Percentiles rank a stretch among this genome's conserved stretches.
Conservation (phyloP, 192 early-diverging fungal genomes). For the Coemansia sp. region DNA sequence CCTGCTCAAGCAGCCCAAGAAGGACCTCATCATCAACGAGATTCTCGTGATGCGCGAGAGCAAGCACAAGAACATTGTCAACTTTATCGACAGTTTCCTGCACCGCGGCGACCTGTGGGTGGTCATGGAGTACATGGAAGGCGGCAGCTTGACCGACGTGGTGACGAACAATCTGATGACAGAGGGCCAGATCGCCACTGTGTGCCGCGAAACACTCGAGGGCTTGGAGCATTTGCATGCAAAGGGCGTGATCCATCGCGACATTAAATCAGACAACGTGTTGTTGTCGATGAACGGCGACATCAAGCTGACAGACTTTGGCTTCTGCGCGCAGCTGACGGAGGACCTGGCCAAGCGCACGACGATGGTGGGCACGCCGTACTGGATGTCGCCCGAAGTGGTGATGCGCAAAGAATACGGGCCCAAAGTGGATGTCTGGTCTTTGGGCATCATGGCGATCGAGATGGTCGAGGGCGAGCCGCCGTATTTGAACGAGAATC, state of each 20-base stretch:
- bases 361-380: conserved; percentile 87
- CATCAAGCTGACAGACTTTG: conserved; percentile 93
- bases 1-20: conserved; percentile 78
- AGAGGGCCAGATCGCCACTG: conserved; percentile 91
- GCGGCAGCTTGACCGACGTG: conserved; percentile 93
- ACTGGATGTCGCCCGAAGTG: conserved; percentile 87
- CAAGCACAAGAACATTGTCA: conserved; percentile 94
- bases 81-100: conserved; percentile 91
- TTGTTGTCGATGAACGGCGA: conserved; percentile 74
- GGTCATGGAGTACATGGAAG: conserved; percentile 99
- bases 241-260: conserved; percentile 84
- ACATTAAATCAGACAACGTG: conserved; percentile 90
- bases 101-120: conserved; percentile 88
- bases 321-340: conserved; percentile 89
- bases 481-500: conserved; percentile 92
- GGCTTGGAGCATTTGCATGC: conserved; percentile 80
- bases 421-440: conserved; percentile 86
- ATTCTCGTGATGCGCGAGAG: conserved; percentile 93
- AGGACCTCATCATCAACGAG: conserved; percentile 89
- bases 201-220: conserved; percentile 79
- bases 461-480: conserved; percentile 98
- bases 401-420: conserved; percentile 80
- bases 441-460: conserved; percentile 94
- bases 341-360: conserved; percentile 81
- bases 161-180: conserved; percentile 91